Evolutionary conservation across 208 protist species (phyloP), one percentile per base, ranked within the genome.

Genomic region (Acanthamoeba sp.): DNA sequence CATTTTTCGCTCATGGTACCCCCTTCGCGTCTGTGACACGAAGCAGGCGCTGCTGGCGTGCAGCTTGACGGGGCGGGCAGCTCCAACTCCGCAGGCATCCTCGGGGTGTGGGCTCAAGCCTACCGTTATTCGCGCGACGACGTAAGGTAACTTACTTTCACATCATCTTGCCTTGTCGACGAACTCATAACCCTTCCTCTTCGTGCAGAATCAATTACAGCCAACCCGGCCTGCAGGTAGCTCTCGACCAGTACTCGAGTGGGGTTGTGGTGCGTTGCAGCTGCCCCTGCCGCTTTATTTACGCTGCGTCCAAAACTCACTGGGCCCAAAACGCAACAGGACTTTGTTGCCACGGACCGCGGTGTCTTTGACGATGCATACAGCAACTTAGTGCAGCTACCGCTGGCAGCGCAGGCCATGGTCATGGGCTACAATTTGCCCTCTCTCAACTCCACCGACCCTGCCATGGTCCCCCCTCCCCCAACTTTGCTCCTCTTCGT

Each of bases 381-480:
- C 10, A 84, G 40, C 40, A 27, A 32, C n/a, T 24, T 84, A 22
- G 1, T 84, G 3, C 73, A 84, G 38, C 32, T 84, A 9, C 73
- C 73, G 9, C 73, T 84, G 34, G 73, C 73, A 1, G 73, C n/a
- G 1, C 73, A 84, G 40, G 73, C 73, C 0, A 84, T 84, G 73
- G 73, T 22, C 73, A 84, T 84, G 27, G 73, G 38, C 73, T 84
- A 84, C 73, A 84, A 84, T 22, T 16, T 84, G 4, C 73, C 73
- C 34, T 27, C 38, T 16, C 34, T 84, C 40, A 18, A n/a, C 14
- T 27, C 20, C 27, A n/a, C 73, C 0, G 73, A 84, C 38, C 73
- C 40, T 0, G 40, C 40, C 9, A 34, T 42, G 20, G 40, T 84
- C 0, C 29, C 64, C 64, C 14, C 32, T 22, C 29, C n/a, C 24